A percentile compares a stretch with the other conserved stretches of the same genome.
Conservation (phyloP, 768 basidiomycete species). For the Kwoniella europaea region DNA sequence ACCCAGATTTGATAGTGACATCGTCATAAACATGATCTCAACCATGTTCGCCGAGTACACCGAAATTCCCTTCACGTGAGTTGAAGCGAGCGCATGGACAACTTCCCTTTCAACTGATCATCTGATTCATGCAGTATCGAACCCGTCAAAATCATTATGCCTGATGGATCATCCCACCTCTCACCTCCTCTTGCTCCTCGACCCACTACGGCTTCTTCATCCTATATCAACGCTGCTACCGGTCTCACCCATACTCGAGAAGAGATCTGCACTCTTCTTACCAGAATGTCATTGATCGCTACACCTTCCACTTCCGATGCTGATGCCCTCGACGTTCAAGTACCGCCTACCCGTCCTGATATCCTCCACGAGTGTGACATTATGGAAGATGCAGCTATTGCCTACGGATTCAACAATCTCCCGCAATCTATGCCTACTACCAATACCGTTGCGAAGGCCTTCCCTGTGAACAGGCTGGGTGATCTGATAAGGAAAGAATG, state of each 20-base stretch:
- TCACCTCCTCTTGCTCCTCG: constrained; percentile 81
- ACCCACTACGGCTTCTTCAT: constrained; percentile 73
- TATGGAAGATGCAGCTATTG: constrained; percentile 97
- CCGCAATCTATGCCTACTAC: constrained; percentile 89
- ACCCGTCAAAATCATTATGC: constrained; percentile 81
- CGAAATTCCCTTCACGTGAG: constrained; percentile 87
- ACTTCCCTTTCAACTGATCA: too few relatives aligned
- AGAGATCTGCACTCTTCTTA: constrained; percentile 74
- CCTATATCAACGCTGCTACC: constrained; percentile 95
- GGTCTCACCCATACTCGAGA: constrained; percentile 73
- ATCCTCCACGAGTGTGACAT: constrained; percentile 98
- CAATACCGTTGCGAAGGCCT: constrained; percentile 90
- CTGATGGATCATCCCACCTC: constrained; percentile 75
- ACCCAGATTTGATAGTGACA: constrained; percentile 61
- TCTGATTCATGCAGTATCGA: constrained; percentile 71
- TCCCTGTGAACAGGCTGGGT: constrained; percentile 83
- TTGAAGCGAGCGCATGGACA: constrained; percentile 2
- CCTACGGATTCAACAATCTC: constrained; percentile 96
- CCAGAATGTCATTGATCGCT: constrained; percentile 78
- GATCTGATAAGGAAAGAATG: constrained; percentile 89
- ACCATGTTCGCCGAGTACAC: constrained; percentile 99
- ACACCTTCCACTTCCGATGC: constrained; percentile 64
- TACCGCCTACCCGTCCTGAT: constrained; percentile 96
- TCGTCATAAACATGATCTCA: constrained; percentile 90
- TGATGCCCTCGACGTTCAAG: constrained; percentile 76